phyloP scores from a whole-genome alignment of 768 basidiomycete genomes.

The Holtermanniella nyarrowii region DNA sequence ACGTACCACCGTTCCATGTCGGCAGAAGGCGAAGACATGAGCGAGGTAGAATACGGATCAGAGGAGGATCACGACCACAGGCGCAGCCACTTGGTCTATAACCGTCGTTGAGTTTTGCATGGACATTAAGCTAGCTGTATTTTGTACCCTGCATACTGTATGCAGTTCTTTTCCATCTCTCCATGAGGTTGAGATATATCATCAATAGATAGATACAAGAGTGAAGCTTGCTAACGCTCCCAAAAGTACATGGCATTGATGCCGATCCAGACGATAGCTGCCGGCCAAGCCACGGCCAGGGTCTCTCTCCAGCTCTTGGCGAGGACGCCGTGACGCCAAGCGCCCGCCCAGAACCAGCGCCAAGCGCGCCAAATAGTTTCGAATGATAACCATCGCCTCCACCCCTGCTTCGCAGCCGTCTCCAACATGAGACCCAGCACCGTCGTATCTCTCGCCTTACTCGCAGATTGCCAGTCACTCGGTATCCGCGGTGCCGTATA shows the following conservation, averaged over 20 bases:
- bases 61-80: conserved; percentile 1
- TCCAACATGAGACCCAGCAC: conserved; percentile 18
- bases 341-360: conserved; percentile 25
- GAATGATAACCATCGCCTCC: conserved; percentile 4
- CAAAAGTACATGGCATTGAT: conserved; percentile 35
- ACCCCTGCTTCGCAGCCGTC: not conserved
- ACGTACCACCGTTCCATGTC: conserved; percentile 19
- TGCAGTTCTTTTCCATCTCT: too few relatives aligned
- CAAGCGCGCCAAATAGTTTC: conserved; percentile 14
- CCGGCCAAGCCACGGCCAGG: conserved; percentile 32
- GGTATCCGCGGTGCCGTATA: conserved; percentile 19
- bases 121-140: too few relatives aligned
- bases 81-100: not conserved
- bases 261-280: conserved; percentile 29
- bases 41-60: conserved; percentile 8
- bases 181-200: not conserved
- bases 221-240: not conserved
- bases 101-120: too few relatives aligned
- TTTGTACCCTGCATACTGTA: too few relatives aligned
- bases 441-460: conserved; percentile 32
- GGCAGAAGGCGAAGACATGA: conserved; percentile 18
- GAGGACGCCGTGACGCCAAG: conserved; percentile 26
- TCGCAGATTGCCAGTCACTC: conserved; percentile 27
- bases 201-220: conserved; percentile 1
- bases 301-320: conserved; percentile 27